Evolutionary conservation across 1,284 basidiomycete species (phyloP).

Genomic region (Somion occarium): DNA sequence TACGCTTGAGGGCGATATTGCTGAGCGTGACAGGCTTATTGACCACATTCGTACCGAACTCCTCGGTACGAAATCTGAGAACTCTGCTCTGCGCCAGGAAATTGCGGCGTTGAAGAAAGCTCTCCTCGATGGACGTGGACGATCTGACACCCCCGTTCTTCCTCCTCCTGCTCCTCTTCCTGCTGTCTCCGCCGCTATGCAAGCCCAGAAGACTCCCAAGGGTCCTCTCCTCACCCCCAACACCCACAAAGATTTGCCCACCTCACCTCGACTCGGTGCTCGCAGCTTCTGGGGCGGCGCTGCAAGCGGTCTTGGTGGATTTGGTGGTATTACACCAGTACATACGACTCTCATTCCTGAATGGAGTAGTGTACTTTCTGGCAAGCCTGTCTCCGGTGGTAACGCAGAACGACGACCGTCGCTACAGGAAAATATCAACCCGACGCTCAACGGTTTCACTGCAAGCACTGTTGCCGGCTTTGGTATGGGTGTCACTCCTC

Average conservation of each 20-base stretch:
- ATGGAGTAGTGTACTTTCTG: constrained; percentile 28
- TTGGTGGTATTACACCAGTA: constrained; percentile 77
- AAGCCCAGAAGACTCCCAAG: constrained; percentile 23
- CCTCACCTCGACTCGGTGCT: constrained; percentile 48
- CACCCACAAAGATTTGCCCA: constrained; percentile 78
- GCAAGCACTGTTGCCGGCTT: constrained; percentile 14
- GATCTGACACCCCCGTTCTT: constrained; percentile 31
- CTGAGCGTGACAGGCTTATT: constrained; percentile 88
- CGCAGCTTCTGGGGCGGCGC: constrained; percentile 76
- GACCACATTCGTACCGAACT: constrained; percentile 86
- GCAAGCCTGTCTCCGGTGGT: constrained; percentile 22
- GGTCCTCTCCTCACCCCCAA: constrained; percentile 60
- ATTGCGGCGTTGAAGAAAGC: constrained; percentile 80
- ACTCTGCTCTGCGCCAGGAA: constrained; percentile 80
- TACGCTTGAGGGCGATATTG: constrained; percentile 90
- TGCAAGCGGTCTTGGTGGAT: constrained; percentile 33
- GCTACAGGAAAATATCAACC: constrained; percentile 80
- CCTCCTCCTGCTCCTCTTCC: constrained; percentile 44
- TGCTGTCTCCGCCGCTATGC: constrained; percentile 24
- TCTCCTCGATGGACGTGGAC: constrained; percentile 57
- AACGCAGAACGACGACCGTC: constrained; percentile 21
- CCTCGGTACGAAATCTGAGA: constrained; percentile 76
- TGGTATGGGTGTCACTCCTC: constrained; percentile 6
- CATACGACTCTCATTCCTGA: constrained; percentile 80
- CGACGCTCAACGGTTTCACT: constrained; percentile 49